phyloP scores from a whole-genome alignment of 768 basidiomycete genomes.

The Tulasnella sp. region DNA sequence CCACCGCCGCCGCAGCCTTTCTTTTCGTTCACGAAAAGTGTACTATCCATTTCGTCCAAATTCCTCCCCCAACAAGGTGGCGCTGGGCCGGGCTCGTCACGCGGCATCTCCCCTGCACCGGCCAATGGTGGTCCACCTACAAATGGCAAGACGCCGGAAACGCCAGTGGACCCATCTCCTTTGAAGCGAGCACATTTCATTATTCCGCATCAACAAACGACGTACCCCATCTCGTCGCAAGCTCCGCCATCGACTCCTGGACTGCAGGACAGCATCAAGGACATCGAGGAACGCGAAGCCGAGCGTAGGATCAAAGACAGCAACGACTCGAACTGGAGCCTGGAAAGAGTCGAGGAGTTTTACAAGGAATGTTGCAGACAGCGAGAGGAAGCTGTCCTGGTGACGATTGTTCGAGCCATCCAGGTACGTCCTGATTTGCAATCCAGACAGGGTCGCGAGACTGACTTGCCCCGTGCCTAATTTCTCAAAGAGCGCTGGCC shows the following conservation, averaged over 20 bases:
- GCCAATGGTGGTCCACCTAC: background rate
- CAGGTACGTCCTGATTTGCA: constrained; percentile 38
- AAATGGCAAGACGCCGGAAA: background rate
- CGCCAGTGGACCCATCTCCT: constrained; percentile 33
- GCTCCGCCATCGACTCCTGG: constrained; percentile 74
- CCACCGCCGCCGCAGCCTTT: constrained; percentile 56
- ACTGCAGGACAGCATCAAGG: constrained; percentile 68
- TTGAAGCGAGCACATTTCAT: constrained; percentile 89
- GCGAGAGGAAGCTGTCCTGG: constrained; percentile 59
- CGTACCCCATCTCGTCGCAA: constrained; percentile 80
- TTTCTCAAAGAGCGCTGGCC: constrained; percentile 38
- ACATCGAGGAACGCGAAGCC: constrained; percentile 64
- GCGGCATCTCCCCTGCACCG: constrained; percentile 6
- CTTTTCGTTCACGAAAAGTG: constrained; percentile 37
- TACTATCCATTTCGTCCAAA: constrained; percentile 35
- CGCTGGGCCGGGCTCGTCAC: constrained; percentile 20
- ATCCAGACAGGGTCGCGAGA: background rate
- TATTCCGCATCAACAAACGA: constrained; percentile 68
- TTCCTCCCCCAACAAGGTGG: constrained; percentile 44
- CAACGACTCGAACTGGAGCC: constrained; percentile 63
- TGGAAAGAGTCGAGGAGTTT: constrained; percentile 74
- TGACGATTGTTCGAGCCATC: constrained; percentile 53
- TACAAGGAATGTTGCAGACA: constrained; percentile 77
- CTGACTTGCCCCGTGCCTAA: constrained; percentile 20
- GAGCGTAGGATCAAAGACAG: constrained; percentile 40